Conservation (phyloP, 2,329 filamentous ascomycete genomes). For the Xylaria sp. region DNA sequence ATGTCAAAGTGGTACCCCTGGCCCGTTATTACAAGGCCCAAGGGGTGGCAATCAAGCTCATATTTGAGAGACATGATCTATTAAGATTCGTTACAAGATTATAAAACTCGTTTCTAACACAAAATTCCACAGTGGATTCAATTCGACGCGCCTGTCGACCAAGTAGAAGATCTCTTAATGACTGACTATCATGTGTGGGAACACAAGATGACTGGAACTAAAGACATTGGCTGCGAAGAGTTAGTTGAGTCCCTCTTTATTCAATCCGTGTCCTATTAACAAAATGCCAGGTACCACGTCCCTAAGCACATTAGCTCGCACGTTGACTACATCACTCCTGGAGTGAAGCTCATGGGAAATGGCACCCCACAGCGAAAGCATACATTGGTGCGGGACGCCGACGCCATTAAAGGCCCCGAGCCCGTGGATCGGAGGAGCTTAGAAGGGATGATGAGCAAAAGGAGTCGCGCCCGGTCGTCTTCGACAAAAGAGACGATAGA, state of each 20-base stretch:
- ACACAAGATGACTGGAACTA: conserved; percentile 52
- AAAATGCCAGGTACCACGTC: conserved; percentile 59
- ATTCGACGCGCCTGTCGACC: conserved; percentile 54
- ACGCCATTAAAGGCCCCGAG: background rate
- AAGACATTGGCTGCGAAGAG: conserved; percentile 54
- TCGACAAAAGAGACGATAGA: conserved; percentile 30
- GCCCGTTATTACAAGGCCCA: background rate
- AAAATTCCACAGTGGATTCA: conserved; percentile 54
- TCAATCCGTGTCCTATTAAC: conserved; percentile 1
- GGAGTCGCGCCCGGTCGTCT: conserved; percentile 27
- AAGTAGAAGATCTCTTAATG: conserved; percentile 55
- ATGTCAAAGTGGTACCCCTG: background rate
- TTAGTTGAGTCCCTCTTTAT: conserved; percentile 25
- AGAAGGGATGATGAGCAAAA: conserved; percentile 35
- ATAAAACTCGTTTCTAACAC: background rate
- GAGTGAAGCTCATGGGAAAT: conserved; percentile 59
- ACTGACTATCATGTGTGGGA: conserved; percentile 57
- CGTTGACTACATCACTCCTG: conserved; percentile 68
- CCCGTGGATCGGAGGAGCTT: conserved; percentile 30
- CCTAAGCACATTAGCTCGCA: conserved; percentile 59
- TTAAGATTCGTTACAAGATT: background rate
- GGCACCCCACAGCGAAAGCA: conserved; percentile 39
- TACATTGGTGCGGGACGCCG: conserved; percentile 35
- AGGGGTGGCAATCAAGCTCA: background rate
- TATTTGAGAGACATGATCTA: background rate